Conservation (phyloP, 2,329 filamentous ascomycete species). For the Parafenestella ontariensis region DNA sequence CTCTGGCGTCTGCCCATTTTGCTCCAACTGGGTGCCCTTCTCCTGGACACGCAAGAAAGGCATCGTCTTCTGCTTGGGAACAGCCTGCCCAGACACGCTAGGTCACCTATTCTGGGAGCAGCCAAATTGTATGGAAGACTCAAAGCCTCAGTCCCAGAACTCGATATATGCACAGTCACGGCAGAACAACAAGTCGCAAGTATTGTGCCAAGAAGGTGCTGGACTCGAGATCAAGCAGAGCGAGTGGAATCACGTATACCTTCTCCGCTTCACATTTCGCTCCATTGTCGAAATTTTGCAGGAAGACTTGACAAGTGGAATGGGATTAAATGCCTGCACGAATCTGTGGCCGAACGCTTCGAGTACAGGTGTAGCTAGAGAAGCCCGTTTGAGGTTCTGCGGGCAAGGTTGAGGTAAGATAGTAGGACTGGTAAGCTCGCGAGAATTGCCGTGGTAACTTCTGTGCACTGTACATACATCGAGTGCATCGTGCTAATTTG, state of each 20-base stretch:
- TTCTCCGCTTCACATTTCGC: constrained; percentile 1
- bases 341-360: constrained; percentile 2
- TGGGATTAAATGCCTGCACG: constrained; percentile 5
- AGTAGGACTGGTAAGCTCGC: too few relatives aligned
- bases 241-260: background rate
- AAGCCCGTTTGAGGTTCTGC: constrained; percentile 3
- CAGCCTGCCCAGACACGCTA: background rate
- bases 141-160: background rate
- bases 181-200: constrained; percentile 4
- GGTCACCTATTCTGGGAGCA: constrained; percentile 8
- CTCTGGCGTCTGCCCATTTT: constrained; percentile 1
- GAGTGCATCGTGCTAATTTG: too few relatives aligned
- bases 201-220: background rate
- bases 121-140: background rate
- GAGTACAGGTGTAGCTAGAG: background rate
- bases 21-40: constrained; percentile 6
- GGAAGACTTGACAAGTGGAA: background rate
- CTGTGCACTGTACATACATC: too few relatives aligned
- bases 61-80: constrained; percentile 2
- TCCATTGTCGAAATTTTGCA: background rate
- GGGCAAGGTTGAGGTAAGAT: too few relatives aligned
- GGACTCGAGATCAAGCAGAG: background rate
- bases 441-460: background rate
- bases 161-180: background rate
- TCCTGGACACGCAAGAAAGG: constrained; percentile 7